phyloP scores from a whole-genome alignment of 2,329 filamentous ascomycete species.

The Pseudonectria foliicola region DNA sequence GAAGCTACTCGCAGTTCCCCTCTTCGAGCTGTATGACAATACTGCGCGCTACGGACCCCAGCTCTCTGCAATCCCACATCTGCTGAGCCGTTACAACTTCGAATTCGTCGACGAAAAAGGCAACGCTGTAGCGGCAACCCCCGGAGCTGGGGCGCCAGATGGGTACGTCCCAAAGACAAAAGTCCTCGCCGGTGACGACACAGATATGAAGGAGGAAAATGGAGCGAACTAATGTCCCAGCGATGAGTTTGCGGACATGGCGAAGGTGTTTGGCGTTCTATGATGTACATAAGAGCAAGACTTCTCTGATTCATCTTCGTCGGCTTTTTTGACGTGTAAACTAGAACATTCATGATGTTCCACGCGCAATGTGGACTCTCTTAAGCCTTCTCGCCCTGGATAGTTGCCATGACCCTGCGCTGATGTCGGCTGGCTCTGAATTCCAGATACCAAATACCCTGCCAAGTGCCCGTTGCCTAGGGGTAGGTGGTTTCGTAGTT shows the following conservation, averaged over 20 bases:
- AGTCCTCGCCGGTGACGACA: slow-evolving; percentile 56
- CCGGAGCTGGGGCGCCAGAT: slow-evolving; percentile 55
- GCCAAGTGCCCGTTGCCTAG: slow-evolving; percentile 63
- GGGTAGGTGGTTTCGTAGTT: too few species aligned
- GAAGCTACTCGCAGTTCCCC: slow-evolving; percentile 93
- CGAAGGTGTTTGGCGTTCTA: slow-evolving; percentile 32
- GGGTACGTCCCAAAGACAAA: slow-evolving; percentile 57
- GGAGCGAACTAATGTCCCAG: slow-evolving; percentile 24
- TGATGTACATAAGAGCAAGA: slow-evolving; percentile 7
- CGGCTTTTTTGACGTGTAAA: not conserved
- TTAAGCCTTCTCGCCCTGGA: slow-evolving; percentile 72
- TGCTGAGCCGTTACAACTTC: slow-evolving; percentile 93
- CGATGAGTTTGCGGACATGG: slow-evolving; percentile 20
- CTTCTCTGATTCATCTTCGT: slow-evolving; percentile 9
- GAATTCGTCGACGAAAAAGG: slow-evolving; percentile 94
- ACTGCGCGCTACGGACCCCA: slow-evolving; percentile 91
- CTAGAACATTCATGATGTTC: not conserved
- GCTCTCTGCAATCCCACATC: slow-evolving; percentile 89
- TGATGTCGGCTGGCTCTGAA: slow-evolving; percentile 72
- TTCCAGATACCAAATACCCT: slow-evolving; percentile 91
- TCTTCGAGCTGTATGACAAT: slow-evolving; percentile 98
- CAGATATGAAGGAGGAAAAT: slow-evolving; percentile 51
- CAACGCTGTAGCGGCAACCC: slow-evolving; percentile 77
- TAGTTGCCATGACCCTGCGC: slow-evolving; percentile 82
- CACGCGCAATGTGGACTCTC: too few species aligned